Percentiles rank a stretch among this genome's conserved stretches.
phyloP scores from a whole-genome alignment of 257 asterid genomes.

The Nicotiana undulata region DNA sequence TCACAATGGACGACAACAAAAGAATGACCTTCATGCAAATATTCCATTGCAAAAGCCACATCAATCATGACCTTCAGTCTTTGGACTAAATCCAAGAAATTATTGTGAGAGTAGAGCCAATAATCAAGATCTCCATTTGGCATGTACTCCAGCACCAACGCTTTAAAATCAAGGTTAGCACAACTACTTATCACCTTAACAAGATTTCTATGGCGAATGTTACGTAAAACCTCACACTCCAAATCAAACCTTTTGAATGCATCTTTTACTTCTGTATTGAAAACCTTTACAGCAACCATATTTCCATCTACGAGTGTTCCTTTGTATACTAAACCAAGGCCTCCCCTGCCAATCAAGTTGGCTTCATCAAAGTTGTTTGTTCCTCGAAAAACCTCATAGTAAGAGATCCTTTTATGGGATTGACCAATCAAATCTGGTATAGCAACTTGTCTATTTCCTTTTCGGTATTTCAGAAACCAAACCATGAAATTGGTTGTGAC shows the following conservation, averaged over 20 bases:
- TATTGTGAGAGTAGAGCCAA: slow-evolving; percentile 9
- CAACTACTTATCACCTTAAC: slow-evolving; percentile 5
- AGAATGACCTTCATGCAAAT: background rate
- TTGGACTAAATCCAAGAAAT: background rate
- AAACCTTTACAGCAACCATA: slow-evolving; percentile 3
- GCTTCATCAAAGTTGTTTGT: slow-evolving; percentile 9
- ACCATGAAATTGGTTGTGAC: background rate
- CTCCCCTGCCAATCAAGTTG: slow-evolving; percentile 12
- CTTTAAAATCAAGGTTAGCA: slow-evolving; percentile 9
- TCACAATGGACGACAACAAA: slow-evolving; percentile 10
- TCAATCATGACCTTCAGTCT: slow-evolving; percentile 10
- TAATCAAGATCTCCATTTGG: slow-evolving; percentile 5
- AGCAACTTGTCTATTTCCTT: background rate
- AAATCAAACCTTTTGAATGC: background rate
- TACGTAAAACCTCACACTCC: slow-evolving; percentile 9
- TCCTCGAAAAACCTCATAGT: slow-evolving; percentile 6
- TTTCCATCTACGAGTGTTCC: background rate
- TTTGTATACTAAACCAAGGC: background rate
- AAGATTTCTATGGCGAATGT: slow-evolving; percentile 8
- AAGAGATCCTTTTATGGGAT: slow-evolving; percentile 1
- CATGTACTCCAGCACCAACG: slow-evolving; percentile 7
- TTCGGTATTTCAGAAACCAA: background rate
- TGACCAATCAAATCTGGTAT: background rate
- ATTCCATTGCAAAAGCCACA: slow-evolving; percentile 9
- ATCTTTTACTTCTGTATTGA: background rate